Base-by-base conservation (phyloP, 1,139 yeast genomes). In the Citeromyces hawaiiensis region DNA sequence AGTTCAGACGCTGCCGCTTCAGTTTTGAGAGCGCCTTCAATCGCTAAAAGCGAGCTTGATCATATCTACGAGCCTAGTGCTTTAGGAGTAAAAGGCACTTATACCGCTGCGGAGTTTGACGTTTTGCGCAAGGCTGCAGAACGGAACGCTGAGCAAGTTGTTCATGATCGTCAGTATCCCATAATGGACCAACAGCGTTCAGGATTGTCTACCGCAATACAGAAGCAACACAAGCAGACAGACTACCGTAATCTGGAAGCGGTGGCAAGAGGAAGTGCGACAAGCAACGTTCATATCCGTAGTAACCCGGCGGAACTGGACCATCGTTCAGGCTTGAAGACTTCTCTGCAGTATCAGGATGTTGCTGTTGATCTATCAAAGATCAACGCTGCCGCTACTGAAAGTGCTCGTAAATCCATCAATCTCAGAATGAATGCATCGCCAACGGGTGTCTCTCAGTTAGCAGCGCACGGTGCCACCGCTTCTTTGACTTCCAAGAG, bases 261-360 rank as follows among this genome's bases (percentile, higher is more conserved):
- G 11, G 10, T 23, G 11, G 27, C 37, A 9, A 60, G 60, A 40
- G 53, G 59, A 42, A 63, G 64, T 43, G 70, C 76, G 11, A 38
- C 50, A n/a, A 45, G 43, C 37, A 57, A 72, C 34, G 63, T 72
- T 70, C 61, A 66, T 40, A 60, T 65, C 21, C 64, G 83, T 55
- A 57, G 60, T 29, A 60, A 70, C 43, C 80, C 80, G 2, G 67
- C 55, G 36, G 63, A 52, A 42, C 56, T 61, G 43, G 59, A 57
- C 39, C 51, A 57, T 42, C 60, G 70, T 56, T 68, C 66, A 40
- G 79, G 79, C 6, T 56, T 73, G 40, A 53, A 64, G 21, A 64
- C 63, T 11, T 51, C 63, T 3, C 50, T 60, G 15, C 46, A 61
- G 15, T 46, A 40, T 37, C 40, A 44, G 7, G 18, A 35, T 9